phyloP scores from a whole-genome alignment of 441 rosid genomes.

The Gossypium davidsonii region DNA sequence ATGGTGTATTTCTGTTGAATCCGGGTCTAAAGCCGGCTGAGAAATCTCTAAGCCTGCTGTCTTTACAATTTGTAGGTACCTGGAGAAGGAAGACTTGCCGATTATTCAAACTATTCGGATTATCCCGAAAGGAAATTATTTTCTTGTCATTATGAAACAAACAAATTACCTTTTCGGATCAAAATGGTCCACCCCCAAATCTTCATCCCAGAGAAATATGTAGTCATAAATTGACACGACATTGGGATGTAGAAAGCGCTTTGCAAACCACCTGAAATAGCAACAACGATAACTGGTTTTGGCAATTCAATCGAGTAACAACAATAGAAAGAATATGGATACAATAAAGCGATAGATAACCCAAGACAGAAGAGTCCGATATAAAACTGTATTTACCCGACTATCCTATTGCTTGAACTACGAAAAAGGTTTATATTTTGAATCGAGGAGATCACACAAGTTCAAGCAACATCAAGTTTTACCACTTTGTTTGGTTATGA shows the following conservation, averaged over 20 bases:
- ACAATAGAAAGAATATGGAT: slow-evolving; percentile 5
- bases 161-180: slow-evolving; percentile 59
- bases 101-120: slow-evolving; percentile 4
- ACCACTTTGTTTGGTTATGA: slow-evolving; percentile 94
- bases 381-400: not conserved
- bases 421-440: not conserved
- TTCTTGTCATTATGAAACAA: not conserved
- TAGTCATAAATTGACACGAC: slow-evolving; percentile 76
- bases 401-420: not conserved
- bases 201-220: slow-evolving; percentile 94
- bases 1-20: slow-evolving; percentile 89
- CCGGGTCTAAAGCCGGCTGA: slow-evolving; percentile 92
- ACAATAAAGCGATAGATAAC: not conserved
- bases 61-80: slow-evolving; percentile 72
- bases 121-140: not conserved
- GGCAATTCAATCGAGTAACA: not conserved
- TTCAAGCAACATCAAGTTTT: slow-evolving; percentile 1
- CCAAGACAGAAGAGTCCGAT: not conserved
- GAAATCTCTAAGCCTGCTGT: slow-evolving; percentile 89
- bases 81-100: slow-evolving; percentile 17
- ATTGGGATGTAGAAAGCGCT: slow-evolving; percentile 91
- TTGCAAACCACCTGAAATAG: slow-evolving; percentile 87
- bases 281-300: not conserved
- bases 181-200: slow-evolving; percentile 77
- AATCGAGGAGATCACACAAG: not conserved